These are phyloP conservation scores for Yarrowia sp. DNA, from an alignment of 805 yeast genomes.

Conservation along the genomic window DNA sequence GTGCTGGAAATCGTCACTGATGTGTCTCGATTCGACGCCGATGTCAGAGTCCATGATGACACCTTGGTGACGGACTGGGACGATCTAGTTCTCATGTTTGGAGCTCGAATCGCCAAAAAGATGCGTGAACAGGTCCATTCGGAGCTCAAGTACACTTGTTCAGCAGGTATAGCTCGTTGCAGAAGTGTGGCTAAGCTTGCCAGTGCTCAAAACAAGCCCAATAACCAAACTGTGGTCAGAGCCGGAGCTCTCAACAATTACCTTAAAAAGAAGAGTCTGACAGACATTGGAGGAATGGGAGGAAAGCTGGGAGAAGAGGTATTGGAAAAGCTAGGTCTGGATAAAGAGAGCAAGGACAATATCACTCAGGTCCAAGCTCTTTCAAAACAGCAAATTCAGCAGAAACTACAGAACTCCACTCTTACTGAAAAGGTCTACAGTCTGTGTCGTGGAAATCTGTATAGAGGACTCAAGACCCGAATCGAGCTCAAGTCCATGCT, in stretches of 20 bases:
- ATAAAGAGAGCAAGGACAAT: conserved; percentile 34
- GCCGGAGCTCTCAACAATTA: conserved; percentile 50
- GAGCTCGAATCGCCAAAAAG: conserved; percentile 54
- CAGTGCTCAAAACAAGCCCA: conserved; percentile 80
- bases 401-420: conserved; percentile 43
- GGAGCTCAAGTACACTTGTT: conserved; percentile 74
- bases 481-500: conserved; percentile 80
- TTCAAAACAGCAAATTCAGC: conserved; percentile 41
- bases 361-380: conserved; percentile 50
- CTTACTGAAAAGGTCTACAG: conserved; percentile 56
- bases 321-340: conserved; percentile 48
- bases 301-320: conserved; percentile 77
- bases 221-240: conserved; percentile 73
- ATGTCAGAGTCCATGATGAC: neutral
- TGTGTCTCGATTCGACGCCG: neutral
- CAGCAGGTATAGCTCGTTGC: conserved; percentile 78
- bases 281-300: conserved; percentile 86
- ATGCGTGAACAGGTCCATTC: conserved; percentile 52
- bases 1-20: conserved; percentile 6
- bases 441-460: conserved; percentile 60
- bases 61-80: conserved; percentile 62
- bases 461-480: conserved; percentile 53
- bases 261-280: conserved; percentile 56
- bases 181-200: conserved; percentile 83
- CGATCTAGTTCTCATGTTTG: conserved; percentile 66